These are phyloP conservation scores for Aspergillus brasiliensis DNA, from an alignment of 2,329 filamentous ascomycete species.

Conservation along the genomic window DNA sequence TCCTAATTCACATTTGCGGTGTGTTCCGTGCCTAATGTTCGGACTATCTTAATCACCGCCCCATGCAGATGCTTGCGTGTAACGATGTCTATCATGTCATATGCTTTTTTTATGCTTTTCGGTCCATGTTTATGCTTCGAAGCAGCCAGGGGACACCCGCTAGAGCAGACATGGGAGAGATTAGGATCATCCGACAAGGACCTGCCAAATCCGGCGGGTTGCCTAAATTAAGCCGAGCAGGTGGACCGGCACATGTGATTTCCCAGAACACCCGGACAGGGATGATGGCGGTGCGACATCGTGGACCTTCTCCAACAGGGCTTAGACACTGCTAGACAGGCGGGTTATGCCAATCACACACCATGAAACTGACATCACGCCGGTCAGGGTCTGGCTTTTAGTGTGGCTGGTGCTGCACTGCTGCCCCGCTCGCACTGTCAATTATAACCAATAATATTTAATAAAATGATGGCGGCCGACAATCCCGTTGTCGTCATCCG, in stretches of 20 bases:
- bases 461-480: background rate
- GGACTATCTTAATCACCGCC: no score
- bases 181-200: background rate
- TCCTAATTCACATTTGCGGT: background rate
- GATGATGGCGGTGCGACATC: background rate
- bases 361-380: background rate
- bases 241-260: background rate
- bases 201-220: background rate
- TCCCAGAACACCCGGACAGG: background rate
- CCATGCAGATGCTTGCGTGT: no score
- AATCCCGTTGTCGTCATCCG: conserved; percentile 15
- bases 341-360: background rate
- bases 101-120: background rate
- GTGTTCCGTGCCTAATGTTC: no score
- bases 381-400: background rate
- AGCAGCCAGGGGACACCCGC: background rate
- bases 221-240: background rate
- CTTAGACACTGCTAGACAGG: background rate
- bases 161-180: background rate
- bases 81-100: background rate
- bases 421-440: conserved; percentile 7
- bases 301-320: background rate
- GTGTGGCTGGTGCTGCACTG: background rate
- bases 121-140: background rate
- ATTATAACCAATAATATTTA: background rate